Base-by-base conservation (phyloP, 2,329 filamentous ascomycete species). In the Ciborinia camelliae region DNA sequence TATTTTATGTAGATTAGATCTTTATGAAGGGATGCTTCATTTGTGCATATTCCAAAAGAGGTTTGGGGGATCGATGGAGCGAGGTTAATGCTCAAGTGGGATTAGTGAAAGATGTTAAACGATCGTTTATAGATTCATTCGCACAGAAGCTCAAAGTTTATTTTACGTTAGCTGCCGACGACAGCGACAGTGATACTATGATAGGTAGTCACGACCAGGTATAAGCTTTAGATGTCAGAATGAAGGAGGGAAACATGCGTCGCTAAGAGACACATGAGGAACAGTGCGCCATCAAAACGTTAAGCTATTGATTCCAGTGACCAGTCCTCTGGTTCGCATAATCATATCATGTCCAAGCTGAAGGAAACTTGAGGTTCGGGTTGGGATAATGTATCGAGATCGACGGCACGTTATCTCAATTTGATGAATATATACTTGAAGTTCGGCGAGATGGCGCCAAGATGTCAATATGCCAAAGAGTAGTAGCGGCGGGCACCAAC, bases 251-350 rank as follows among this genome's bases (percentile, higher is more conserved):
- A n/a, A n/a, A n/a, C n/a, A n/a, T n/a, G n/a, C n/a, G 28, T 32
- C 14, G 28, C 28, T 39, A 32, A n/a, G 39, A 57, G 39, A 30
- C 26, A 45, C 28, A 45, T 8, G 4, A 45, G 30, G 26, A 28
- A 45, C 28, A 45, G 54, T 45, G 37, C 39, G 41, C 39, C 23
- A 45, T 58, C 28, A 58, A 45, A 58, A 58, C 28, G 28, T 58
- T 35, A 47, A 47, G 55, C 55, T 58, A 47, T 47, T 58, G 39
- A 47, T 20, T 58, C 41, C 55, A 58, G n/a, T n/a, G n/a, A n/a
- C n/a, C n/a, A n/a, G 14, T 32, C 35, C 28, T 58, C 4, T 12
- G 55, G 14, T 18, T 47, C n/a, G 39, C 39, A 32, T 45, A 43
- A 45, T 45, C n/a, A n/a, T n/a, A n/a, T 58, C 5, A 14, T 20